Percentiles rank a stretch among this genome's conserved stretches.
Evolutionary conservation across 2,329 filamentous ascomycete genomes (phyloP).

Genomic region (Alternaria novae-zelandiae): DNA sequence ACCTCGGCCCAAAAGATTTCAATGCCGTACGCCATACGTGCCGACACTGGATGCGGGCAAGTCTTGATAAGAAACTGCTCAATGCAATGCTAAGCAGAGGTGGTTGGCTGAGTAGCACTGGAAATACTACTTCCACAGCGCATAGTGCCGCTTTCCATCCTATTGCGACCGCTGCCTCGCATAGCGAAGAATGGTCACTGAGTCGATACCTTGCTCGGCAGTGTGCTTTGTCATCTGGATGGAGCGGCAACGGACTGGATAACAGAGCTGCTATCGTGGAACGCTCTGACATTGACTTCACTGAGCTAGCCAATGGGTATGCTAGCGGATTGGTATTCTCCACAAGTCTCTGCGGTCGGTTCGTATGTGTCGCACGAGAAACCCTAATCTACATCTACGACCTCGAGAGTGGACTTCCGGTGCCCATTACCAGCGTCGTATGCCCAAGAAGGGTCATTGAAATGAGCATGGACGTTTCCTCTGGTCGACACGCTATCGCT

Average conservation of each 20-base stretch:
- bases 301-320: slow-evolving; percentile 37
- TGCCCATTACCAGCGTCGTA: slow-evolving; percentile 60
- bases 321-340: slow-evolving; percentile 53
- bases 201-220: slow-evolving; percentile 58
- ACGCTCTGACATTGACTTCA: slow-evolving; percentile 43
- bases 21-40: slow-evolving; percentile 67
- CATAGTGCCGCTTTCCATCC: neutral
- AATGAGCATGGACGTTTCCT: slow-evolving; percentile 68
- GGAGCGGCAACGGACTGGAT: slow-evolving; percentile 46
- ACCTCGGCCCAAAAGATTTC: slow-evolving; percentile 59
- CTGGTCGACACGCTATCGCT: slow-evolving; percentile 62
- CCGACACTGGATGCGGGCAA: slow-evolving; percentile 64
- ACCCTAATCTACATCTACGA: slow-evolving; percentile 64
- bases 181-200: slow-evolving; percentile 47
- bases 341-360: slow-evolving; percentile 64
- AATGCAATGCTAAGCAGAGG: slow-evolving; percentile 61
- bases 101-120: slow-evolving; percentile 53
- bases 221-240: slow-evolving; percentile 54
- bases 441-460: slow-evolving; percentile 65
- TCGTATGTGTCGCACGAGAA: slow-evolving; percentile 62
- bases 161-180: neutral
- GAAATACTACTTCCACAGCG: neutral
- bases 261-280: slow-evolving; percentile 18
- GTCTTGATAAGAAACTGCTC: slow-evolving; percentile 61
- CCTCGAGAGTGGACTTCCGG: slow-evolving; percentile 48